A percentile compares a stretch with the other conserved stretches of the same genome.
Conservation (phyloP, 768 basidiomycete genomes). For the Tremella yokohamensis region DNA sequence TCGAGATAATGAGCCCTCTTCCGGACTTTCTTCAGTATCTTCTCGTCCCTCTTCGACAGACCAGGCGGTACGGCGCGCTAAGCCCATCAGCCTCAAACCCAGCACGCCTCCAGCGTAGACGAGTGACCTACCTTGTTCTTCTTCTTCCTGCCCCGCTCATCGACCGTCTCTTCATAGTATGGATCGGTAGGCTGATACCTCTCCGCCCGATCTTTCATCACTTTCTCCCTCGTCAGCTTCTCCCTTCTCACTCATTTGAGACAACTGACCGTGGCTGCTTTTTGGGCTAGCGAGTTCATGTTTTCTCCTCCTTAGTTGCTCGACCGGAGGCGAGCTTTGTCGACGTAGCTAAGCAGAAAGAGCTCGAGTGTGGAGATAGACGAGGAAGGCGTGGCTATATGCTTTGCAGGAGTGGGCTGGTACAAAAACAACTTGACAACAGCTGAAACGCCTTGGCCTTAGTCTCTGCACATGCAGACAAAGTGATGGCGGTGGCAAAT, state of each 20-base stretch:
- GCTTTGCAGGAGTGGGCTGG: no score
- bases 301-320: no score
- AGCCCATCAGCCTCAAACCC: conserved; percentile 36
- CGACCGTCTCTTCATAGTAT: conserved; percentile 13
- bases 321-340: no score
- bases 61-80: conserved; percentile 69
- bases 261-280: conserved; percentile 8
- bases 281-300: conserved; percentile 5
- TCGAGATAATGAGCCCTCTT: conserved; percentile 77
- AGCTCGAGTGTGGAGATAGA: no score
- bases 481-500: no score
- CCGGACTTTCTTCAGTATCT: conserved; percentile 70
- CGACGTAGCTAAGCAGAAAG: no score
- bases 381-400: no score
- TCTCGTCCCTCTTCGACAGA: conserved; percentile 68
- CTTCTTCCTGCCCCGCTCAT: conserved; percentile 11
- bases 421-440: no score
- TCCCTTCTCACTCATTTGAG: background rate
- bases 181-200: conserved; percentile 14
- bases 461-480: no score
- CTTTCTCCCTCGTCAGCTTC: conserved; percentile 9
- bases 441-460: no score
- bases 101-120: background rate
- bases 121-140: conserved; percentile 1
- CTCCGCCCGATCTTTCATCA: conserved; percentile 9